Evolutionary conservation across 805 yeast species (phyloP).

Genomic region (Cyberlindnera suaveolens): DNA sequence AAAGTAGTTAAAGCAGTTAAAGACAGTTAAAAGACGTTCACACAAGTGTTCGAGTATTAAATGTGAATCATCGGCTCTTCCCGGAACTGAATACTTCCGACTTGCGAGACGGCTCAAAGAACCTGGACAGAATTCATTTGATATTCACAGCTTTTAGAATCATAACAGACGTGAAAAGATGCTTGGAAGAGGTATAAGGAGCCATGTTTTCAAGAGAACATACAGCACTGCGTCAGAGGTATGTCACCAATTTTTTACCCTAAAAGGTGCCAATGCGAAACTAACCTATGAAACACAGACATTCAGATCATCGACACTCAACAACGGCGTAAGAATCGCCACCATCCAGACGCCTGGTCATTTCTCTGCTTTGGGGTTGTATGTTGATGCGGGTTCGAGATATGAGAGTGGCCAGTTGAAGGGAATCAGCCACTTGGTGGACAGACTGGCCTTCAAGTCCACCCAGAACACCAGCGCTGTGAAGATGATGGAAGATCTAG

Average conservation of each 20-base stretch:
- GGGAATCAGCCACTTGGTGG: conserved; percentile 81
- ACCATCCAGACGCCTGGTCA: conserved; percentile 86
- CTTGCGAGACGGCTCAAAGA: not conserved
- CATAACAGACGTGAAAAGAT: conserved; percentile 1
- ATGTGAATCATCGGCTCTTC: conserved; percentile 1
- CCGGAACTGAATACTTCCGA: not conserved
- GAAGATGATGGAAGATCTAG: conserved; percentile 70
- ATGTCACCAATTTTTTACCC: conserved; percentile 5
- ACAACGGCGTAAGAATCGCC: conserved; percentile 77
- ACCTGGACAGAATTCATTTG: no score
- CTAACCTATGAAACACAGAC: conserved; percentile 9
- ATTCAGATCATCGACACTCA: conserved; percentile 33
- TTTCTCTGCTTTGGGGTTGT: conserved; percentile 85
- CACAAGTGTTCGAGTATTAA: not conserved
- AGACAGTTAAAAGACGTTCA: no score
- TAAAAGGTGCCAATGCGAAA: conserved; percentile 19
- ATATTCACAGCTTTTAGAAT: no score
- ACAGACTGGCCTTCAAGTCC: conserved; percentile 79
- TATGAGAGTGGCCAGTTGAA: conserved; percentile 55
- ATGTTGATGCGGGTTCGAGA: conserved; percentile 86
- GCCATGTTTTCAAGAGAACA: conserved; percentile 3
- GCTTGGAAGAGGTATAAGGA: conserved; percentile 10
- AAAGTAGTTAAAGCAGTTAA: no score
- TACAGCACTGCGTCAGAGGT: conserved; percentile 18
- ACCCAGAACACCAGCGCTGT: conserved; percentile 52